Evolutionary conservation across 352 stramenopile species (phyloP), one percentile per base, ranked within the genome.

Genomic region (Phytopythium cucurbitacearum): DNA sequence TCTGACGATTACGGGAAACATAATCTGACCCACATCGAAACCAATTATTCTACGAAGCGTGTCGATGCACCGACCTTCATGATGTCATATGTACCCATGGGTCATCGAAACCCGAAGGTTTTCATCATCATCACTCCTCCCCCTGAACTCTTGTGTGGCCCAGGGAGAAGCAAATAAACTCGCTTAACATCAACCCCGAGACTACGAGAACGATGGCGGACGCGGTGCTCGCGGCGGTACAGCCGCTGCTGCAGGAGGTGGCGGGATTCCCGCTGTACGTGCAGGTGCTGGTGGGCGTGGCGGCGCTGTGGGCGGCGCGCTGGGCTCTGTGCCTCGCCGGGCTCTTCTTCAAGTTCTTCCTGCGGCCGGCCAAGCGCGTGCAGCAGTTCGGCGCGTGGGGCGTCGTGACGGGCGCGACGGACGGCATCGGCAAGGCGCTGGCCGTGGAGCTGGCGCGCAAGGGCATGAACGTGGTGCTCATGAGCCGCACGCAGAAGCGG

Each of bases 361-460:
- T 99, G 43, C 94, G 95, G 21, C 95, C 93, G 40, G 80, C 77
- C 44, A 97, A 97, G 63, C 88, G 97, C 62, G 65, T 99, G 43
- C 96, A 91, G 57, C 85, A 85, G 64, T 98, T 98, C 56, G 97
- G 97, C 51, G 79, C 97, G 71, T 99, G 97, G 94, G 96, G 94
- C 35, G 86, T 99, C 40, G 85, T 99, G 46, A 99, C 97, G 40
- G 97, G 97, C 50, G 97, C 96, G 39, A 99, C 86, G n/a, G 89
- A 97, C 58, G 90, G 90, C 62, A 96, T 97, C 58, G 90, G 89
- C 63, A 96, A 97, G 69, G 87, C 83, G 32, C 86, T 94, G 28
- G 87, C 85, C 46, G 78, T 99, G 59, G 91, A 98, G 65, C 80
- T 99, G 21, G 97, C 97, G 12, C 96, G 97, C 67, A 96, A 98